Evolutionary conservation across 306 rosid species (phyloP).

Genomic region (Mimosa bimucronata): DNA sequence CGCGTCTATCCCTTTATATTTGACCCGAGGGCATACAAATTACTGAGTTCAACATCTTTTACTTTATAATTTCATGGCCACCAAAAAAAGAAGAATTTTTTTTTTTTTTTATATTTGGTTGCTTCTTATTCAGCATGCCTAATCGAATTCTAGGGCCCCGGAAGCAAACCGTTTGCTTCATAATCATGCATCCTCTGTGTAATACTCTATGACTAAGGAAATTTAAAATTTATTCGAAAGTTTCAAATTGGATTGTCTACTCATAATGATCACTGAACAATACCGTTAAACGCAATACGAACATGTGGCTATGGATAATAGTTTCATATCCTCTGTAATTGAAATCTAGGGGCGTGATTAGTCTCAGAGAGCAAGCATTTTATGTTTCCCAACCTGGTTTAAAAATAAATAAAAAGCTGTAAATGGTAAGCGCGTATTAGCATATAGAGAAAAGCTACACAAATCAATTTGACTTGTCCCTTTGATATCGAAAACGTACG

Average conservation of each 20-base stretch:
- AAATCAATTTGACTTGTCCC: background rate
- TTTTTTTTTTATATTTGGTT: constrained; percentile 31
- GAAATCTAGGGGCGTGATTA: background rate
- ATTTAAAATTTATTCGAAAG: background rate
- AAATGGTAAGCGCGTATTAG: background rate
- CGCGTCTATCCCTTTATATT: background rate
- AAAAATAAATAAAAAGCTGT: background rate
- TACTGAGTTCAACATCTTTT: background rate
- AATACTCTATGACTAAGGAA: background rate
- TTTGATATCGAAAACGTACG: background rate
- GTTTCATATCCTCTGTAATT: background rate
- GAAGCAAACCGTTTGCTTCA: background rate
- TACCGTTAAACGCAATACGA: background rate
- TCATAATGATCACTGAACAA: background rate
- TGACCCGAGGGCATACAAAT: background rate
- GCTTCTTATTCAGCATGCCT: constrained; percentile 54
- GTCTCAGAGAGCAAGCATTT: background rate
- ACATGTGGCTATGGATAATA: background rate
- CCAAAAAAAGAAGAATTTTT: background rate
- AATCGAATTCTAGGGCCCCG: background rate
- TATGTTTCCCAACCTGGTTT: background rate
- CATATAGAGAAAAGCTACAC: background rate
- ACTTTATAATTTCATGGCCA: background rate
- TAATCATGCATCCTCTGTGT: background rate
- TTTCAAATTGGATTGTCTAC: background rate